Conservation (phyloP, 352 stramenopile genomes). For the Pythium brachiatum region DNA sequence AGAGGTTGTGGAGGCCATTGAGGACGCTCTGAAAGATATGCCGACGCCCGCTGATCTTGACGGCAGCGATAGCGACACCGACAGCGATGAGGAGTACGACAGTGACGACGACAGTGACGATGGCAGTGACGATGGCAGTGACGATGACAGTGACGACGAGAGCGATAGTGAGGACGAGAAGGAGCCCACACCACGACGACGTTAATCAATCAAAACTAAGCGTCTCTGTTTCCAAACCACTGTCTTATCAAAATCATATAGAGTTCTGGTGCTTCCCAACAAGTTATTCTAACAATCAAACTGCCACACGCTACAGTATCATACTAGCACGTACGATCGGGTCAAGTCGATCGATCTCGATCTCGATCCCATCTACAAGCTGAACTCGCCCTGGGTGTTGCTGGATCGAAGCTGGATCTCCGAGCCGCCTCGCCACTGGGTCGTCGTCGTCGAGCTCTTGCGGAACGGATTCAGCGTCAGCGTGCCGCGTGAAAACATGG, state of each 20-base stretch:
- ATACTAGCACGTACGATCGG: neutral
- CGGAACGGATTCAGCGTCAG: conserved; percentile 10
- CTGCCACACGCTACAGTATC: neutral
- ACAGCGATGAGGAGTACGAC: conserved; percentile 2
- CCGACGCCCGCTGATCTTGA: conserved; percentile 18
- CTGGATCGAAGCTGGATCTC: conserved; percentile 4
- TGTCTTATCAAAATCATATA: too few relatives aligned
- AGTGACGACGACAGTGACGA: conserved; percentile 9
- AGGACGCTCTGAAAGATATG: conserved; percentile 55
- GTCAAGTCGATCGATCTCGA: too few relatives aligned
- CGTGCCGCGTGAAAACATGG: conserved; percentile 15
- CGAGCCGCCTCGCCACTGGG: neutral
- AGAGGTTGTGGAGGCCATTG: conserved; percentile 61
- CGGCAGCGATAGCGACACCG: conserved; percentile 4
- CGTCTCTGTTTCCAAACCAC: neutral
- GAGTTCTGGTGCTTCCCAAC: too few relatives aligned
- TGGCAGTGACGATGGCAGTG: neutral
- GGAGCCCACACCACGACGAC: neutral
- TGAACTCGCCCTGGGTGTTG: conserved; percentile 10
- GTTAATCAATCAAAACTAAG: neutral
- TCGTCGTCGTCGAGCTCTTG: conserved; percentile 9
- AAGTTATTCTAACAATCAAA: neutral
- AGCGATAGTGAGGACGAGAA: conserved; percentile 7
- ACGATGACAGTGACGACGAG: neutral
- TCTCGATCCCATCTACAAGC: conserved; percentile 2